Percentiles rank a stretch among this genome's conserved stretches.
Conservation (phyloP, 768 basidiomycete species). For the Macrolepiota fuliginosa region DNA sequence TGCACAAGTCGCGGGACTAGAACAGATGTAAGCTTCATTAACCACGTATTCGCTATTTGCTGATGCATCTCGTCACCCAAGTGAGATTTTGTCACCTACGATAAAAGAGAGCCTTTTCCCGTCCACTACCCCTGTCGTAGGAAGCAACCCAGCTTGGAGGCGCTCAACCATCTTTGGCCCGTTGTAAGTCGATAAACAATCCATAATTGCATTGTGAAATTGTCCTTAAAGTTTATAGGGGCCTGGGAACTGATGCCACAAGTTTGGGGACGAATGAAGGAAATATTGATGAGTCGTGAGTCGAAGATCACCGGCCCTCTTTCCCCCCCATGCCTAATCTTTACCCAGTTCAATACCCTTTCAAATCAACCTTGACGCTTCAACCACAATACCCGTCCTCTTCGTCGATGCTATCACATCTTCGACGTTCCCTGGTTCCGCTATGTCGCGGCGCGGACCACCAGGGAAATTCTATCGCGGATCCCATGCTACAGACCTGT, state of each 20-base stretch:
- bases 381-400: slow-evolving; percentile 47
- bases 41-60: not conserved
- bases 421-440: slow-evolving; percentile 33
- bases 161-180: slow-evolving; percentile 67
- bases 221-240: slow-evolving; percentile 25
- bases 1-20: not conserved
- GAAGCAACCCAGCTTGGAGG: slow-evolving; percentile 31
- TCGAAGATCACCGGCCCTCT: not conserved
- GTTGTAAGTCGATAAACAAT: slow-evolving; percentile 38
- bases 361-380: slow-evolving; percentile 47
- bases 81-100: not conserved
- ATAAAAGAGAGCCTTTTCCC: slow-evolving; percentile 36
- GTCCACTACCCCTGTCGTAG: slow-evolving; percentile 16
- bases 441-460: slow-evolving; percentile 37
- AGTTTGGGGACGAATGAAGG: not conserved
- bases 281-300: slow-evolving; percentile 26
- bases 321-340: not conserved
- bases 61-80: not conserved
- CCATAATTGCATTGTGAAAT: not conserved
- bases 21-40: not conserved
- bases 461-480: slow-evolving; percentile 62
- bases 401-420: slow-evolving; percentile 38
- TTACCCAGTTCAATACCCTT: slow-evolving; percentile 32
- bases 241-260: slow-evolving; percentile 29
- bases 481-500: slow-evolving; percentile 43